These are phyloP conservation scores for Pichia sp. DNA, from an alignment of 1,139 yeast species.

Conservation along the genomic window DNA sequence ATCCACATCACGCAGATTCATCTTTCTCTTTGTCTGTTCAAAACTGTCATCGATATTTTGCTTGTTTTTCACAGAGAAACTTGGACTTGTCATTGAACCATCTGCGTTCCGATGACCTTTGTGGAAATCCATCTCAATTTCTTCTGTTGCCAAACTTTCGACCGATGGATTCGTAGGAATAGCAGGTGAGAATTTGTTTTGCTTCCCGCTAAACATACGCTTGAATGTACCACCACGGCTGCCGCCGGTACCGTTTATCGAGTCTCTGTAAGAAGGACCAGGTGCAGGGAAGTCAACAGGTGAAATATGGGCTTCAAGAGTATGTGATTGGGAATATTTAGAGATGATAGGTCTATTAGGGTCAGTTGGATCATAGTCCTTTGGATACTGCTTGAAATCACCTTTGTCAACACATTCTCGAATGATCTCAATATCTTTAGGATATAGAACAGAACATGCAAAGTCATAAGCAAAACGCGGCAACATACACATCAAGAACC, in stretches of 20 bases:
- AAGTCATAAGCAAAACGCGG: constrained; percentile 74
- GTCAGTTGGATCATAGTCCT: constrained; percentile 59
- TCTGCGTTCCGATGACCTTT: constrained; percentile 18
- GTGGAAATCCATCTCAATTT: constrained; percentile 46
- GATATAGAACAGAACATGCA: constrained; percentile 56
- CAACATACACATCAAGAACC: constrained; percentile 63
- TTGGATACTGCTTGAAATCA: constrained; percentile 46
- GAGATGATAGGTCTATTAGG: constrained; percentile 42
- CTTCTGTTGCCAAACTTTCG: constrained; percentile 41
- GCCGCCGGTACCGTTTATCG: constrained; percentile 33
- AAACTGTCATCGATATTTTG: constrained; percentile 22
- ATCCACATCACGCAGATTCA: constrained; percentile 13
- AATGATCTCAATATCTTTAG: constrained; percentile 79
- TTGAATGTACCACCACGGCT: constrained; percentile 25
- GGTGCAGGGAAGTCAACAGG: constrained; percentile 34
- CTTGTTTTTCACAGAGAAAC: constrained; percentile 24
- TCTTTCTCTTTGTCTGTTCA: constrained; percentile 23
- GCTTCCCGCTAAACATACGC: constrained; percentile 24
- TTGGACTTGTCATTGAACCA: constrained; percentile 28
- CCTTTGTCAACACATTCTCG: constrained; percentile 69
- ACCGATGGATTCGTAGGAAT: constrained; percentile 23
- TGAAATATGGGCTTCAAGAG: constrained; percentile 57
- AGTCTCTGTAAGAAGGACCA: constrained; percentile 36
- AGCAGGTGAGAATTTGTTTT: constrained; percentile 16
- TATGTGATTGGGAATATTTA: constrained; percentile 52